Evolutionary conservation across 1,284 basidiomycete species (phyloP).

Genomic region (Phaffia rhodozyma): DNA sequence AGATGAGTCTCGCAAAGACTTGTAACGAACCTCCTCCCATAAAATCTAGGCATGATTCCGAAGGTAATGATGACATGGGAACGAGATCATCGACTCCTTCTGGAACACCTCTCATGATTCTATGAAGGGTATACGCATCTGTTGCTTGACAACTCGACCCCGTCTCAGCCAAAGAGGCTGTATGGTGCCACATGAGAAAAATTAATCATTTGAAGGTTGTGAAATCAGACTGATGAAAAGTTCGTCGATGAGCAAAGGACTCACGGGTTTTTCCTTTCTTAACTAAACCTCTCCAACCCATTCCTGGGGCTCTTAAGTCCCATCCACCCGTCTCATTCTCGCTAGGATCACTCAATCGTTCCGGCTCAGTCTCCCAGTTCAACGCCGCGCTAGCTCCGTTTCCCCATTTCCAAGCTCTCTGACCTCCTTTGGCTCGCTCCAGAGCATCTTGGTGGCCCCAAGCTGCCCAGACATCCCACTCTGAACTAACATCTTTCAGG

Average conservation of each 20-base stretch:
- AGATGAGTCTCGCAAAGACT: background rate
- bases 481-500: slow-evolving; percentile 57
- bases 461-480: slow-evolving; percentile 66
- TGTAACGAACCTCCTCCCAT: slow-evolving; percentile 65
- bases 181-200: too few relatives aligned
- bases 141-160: too few relatives aligned
- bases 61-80: slow-evolving; percentile 67
- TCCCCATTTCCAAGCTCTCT: slow-evolving; percentile 29
- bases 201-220: too few relatives aligned
- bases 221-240: too few relatives aligned
- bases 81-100: slow-evolving; percentile 73
- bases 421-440: background rate
- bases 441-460: slow-evolving; percentile 44
- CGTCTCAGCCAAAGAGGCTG: too few relatives aligned
- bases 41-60: slow-evolving; percentile 85
- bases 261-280: slow-evolving; percentile 58
- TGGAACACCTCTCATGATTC: slow-evolving; percentile 72
- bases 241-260: slow-evolving; percentile 30
- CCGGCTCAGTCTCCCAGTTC: slow-evolving; percentile 30
- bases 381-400: slow-evolving; percentile 30
- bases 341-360: slow-evolving; percentile 18
- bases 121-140: slow-evolving; percentile 53
- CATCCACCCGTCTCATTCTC: slow-evolving; percentile 33
- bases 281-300: slow-evolving; percentile 62
- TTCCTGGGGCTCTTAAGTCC: slow-evolving; percentile 61